Evolutionary conservation across 441 rosid species (phyloP).

Genomic region (Pelargonium australe): DNA sequence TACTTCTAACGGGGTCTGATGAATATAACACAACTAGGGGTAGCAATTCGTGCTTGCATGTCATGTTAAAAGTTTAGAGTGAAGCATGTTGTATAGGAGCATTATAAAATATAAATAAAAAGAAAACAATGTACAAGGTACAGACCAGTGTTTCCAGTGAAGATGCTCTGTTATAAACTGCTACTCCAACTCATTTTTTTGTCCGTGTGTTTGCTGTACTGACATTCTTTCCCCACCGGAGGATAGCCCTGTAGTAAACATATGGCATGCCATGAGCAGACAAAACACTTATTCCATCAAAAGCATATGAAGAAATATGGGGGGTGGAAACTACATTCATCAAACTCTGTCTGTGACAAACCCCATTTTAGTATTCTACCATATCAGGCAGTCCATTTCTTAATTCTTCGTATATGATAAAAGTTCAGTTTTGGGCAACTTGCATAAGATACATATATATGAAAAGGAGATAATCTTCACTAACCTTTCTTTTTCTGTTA

Average conservation of each 20-base stretch:
- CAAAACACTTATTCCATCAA: background rate
- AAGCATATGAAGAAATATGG: background rate
- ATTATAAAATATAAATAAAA: background rate
- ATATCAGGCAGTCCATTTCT: background rate
- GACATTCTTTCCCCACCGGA: slow-evolving; percentile 80
- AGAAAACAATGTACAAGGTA: slow-evolving; percentile 9
- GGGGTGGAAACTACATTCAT: background rate
- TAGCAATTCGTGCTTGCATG: too few relatives aligned
- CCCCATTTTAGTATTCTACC: background rate
- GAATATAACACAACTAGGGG: background rate
- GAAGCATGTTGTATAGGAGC: background rate
- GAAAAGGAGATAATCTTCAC: slow-evolving; percentile 19
- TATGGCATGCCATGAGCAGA: background rate
- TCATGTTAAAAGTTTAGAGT: background rate
- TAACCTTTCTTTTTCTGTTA: slow-evolving; percentile 67
- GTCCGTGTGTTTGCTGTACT: slow-evolving; percentile 65
- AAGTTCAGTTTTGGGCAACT: background rate
- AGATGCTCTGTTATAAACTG: slow-evolving; percentile 82
- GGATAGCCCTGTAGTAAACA: slow-evolving; percentile 45
- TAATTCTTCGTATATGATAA: background rate
- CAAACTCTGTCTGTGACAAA: background rate
- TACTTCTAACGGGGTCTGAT: background rate
- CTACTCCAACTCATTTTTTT: slow-evolving; percentile 69
- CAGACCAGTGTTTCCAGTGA: slow-evolving; percentile 81
- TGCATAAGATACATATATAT: background rate